These are phyloP conservation scores for Crithidia acanthocephali DNA, from an alignment of 208 protist genomes.

Conservation along the genomic window DNA sequence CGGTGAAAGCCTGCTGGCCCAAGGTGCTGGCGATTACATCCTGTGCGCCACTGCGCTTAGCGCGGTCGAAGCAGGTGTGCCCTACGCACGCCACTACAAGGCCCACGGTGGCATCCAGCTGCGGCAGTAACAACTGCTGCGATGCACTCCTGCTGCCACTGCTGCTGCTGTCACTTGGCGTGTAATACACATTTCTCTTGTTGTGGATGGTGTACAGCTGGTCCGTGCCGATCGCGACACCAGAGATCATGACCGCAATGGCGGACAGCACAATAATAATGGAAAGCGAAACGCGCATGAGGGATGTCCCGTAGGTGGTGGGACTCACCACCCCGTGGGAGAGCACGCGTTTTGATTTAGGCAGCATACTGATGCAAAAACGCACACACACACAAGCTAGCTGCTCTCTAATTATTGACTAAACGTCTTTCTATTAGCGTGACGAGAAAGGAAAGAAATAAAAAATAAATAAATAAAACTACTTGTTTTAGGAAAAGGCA, in stretches of 20 bases:
- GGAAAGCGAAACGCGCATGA: constrained; percentile 6
- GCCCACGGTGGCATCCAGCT: constrained; percentile 46
- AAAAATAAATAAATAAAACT: too few relatives aligned
- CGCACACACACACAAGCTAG: not conserved
- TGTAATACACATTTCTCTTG: constrained; percentile 19
- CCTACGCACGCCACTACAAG: constrained; percentile 39
- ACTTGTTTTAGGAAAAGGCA: too few relatives aligned
- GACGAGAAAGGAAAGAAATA: too few relatives aligned
- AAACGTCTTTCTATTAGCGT: not conserved
- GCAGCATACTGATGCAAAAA: not conserved
- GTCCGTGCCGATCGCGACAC: constrained; percentile 12
- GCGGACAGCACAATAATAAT: constrained; percentile 11
- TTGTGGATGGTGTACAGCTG: constrained; percentile 18
- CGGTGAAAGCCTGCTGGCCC: not conserved
- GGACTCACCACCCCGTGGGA: not conserved
- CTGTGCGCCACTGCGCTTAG: constrained; percentile 19
- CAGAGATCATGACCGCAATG: constrained; percentile 10
- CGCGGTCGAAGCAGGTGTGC: constrained; percentile 30
- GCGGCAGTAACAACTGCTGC: constrained; percentile 37
- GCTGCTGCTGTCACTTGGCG: not conserved
- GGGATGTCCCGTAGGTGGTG: constrained; percentile 7
- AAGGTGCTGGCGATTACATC: constrained; percentile 14
- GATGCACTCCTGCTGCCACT: not conserved
- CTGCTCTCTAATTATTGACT: not conserved
- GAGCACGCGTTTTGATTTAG: not conserved